phyloP scores from a whole-genome alignment of 805 yeast species.

The Yarrowia sp. region DNA sequence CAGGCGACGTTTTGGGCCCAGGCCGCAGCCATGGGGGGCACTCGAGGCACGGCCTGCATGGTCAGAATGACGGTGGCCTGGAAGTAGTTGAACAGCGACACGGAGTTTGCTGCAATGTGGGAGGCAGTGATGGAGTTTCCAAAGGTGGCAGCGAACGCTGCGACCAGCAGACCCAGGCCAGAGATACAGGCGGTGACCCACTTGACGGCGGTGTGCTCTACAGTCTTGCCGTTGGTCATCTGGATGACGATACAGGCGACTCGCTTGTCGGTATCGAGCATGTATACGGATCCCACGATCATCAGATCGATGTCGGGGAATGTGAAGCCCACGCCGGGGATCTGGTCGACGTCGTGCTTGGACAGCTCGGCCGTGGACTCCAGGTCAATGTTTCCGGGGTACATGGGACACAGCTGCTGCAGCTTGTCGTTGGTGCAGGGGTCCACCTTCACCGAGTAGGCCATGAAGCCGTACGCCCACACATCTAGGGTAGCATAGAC shows the following conservation, averaged over 20 bases:
- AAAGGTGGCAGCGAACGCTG: slow-evolving; percentile 79
- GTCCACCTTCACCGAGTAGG: slow-evolving; percentile 64
- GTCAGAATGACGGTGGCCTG: slow-evolving; percentile 90
- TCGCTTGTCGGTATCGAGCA: slow-evolving; percentile 49
- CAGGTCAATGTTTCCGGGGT: slow-evolving; percentile 80
- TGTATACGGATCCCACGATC: slow-evolving; percentile 55
- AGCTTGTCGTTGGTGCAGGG: slow-evolving; percentile 63
- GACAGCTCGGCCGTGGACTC: slow-evolving; percentile 68
- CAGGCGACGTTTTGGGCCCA: slow-evolving; percentile 98
- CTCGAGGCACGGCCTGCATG: slow-evolving; percentile 91
- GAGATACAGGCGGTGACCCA: slow-evolving; percentile 95
- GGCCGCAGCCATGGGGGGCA: slow-evolving; percentile 97
- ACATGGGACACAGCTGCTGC: slow-evolving; percentile 90
- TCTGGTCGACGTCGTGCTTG: slow-evolving; percentile 56
- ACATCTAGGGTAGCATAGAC: slow-evolving; percentile 74
- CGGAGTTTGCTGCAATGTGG: slow-evolving; percentile 95
- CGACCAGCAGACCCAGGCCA: slow-evolving; percentile 82
- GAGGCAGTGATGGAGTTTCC: slow-evolving; percentile 93
- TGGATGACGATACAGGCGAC: slow-evolving; percentile 79
- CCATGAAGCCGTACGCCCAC: slow-evolving; percentile 83
- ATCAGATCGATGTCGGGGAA: slow-evolving; percentile 88
- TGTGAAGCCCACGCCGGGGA: slow-evolving; percentile 87
- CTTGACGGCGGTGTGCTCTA: slow-evolving; percentile 78
- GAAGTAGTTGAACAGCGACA: slow-evolving; percentile 90
- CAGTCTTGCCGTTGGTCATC: slow-evolving; percentile 79